Base-by-base conservation (phyloP, 2,329 filamentous ascomycete genomes). In the Pseudogymnoascus destructans region DNA sequence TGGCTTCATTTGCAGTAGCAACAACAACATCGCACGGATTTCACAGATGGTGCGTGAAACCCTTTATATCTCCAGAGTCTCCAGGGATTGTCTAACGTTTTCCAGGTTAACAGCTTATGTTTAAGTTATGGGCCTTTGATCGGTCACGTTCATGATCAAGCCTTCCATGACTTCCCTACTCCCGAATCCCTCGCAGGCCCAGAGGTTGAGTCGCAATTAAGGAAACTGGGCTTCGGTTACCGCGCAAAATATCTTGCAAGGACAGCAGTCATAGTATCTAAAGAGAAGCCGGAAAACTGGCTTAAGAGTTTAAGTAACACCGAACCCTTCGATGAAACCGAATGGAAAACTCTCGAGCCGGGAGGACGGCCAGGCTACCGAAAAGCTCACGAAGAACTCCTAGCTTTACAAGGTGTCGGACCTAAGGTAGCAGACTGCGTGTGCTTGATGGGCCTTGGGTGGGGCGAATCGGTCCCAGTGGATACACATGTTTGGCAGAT, bases 401-500 rank as follows among this genome's bases (percentile, higher is more conserved):
- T 97, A 1, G 73, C 79, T 5, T 77, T 98, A 19, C 83, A 90
- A 59, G 93, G 93, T 1, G 95, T 98, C 5, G 93, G 93, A 0
- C 93, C 95, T 0, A 98, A 98, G 70, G 93, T 98, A 0, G 87
- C 93, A 5, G 95, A 98, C 70, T 98, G 95, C 68, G 91, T 97
- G 6, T 95, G 88, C 68, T 75, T 98, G 17, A 96, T 98, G 87
- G 95, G 95, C 0, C 74, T 98, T 11, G 92, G 91, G 25, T 98
- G 95, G 92, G 87, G 87, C 30, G 92, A 97, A 72, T 85, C 91
- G 2, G 91, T 98, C 1, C 93, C 93, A 0, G 88, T 98, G 30
- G 93, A 98, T 71, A 98, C 95, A 1, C 95, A 98, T 72, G 89
- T 98, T 10, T 97, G 91, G 92, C 91, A 97, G 74, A 97, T 98